Base-by-base conservation (phyloP, 139 green algal genomes). In the Micromonas commoda region DNA sequence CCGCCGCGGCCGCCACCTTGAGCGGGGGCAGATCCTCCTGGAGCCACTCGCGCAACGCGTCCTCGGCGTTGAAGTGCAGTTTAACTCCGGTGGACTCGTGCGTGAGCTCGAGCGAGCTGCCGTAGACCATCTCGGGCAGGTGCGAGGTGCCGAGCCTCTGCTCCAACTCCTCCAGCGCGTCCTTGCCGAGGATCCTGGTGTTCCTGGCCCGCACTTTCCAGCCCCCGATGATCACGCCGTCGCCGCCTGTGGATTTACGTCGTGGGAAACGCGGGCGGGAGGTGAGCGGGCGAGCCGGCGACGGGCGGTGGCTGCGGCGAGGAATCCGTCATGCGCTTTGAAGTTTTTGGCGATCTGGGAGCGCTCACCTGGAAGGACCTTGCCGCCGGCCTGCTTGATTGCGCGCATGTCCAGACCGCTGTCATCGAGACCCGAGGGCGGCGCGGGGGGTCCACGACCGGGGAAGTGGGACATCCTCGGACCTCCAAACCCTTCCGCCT, bases 121-220 rank as follows among this genome's bases (percentile, higher is more conserved):
- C 81, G 77, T 95, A 96, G 24, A 92, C 80, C 84, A 96, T 92
- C 86, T 97, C 92, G 6, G 92, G 92, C 0, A 92, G 34, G 26
- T 38, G 31, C 35, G 34, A 29, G 3, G 35, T 26, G 16, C 68
- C 37, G 3, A 39, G n/a, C 5, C 3, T n/a, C n/a, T 6, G 20
- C 37, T 75, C 68, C 0, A 75, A 0, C 35, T 1, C 3, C 1
- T 28, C 2, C 1, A 63, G n/a, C 2, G 24, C 21, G 3, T 64
- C 38, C 24, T 63, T 38, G 23, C 37, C 26, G 20, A 75, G 16
- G 37, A 75, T 75, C 37, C 37, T 5, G 4, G 37, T 75, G 16
- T 20, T 75, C 37, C 53, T 53, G 19, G 32, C 53, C 2, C 26
- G 28, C 66, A 73, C 66, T 31, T 3, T 31, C 66, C 66, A 73